Conservation (phyloP, 202 grass and related monocot genomes). For the Alloteropsis angusta region DNA sequence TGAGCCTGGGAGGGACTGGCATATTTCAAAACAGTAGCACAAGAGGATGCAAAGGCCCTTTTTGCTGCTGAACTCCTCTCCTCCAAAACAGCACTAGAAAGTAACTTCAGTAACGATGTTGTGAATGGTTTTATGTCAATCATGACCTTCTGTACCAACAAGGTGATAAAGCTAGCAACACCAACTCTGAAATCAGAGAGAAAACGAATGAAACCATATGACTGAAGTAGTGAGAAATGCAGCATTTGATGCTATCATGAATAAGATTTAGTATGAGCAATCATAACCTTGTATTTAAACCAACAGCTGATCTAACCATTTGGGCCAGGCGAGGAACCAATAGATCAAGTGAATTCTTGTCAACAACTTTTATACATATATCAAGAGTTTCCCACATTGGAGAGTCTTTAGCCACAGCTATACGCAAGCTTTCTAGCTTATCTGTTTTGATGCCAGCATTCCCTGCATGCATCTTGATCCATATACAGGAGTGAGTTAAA, state of each 20-base stretch:
- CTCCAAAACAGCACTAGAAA: conserved; percentile 65
- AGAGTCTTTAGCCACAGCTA: conserved; percentile 96
- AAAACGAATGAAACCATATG: neutral
- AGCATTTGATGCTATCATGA: neutral
- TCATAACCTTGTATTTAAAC: conserved; percentile 88
- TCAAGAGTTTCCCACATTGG: conserved; percentile 99
- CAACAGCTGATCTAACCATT: conserved; percentile 85
- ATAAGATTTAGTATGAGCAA: conserved; percentile 17
- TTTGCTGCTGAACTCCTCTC: conserved; percentile 74
- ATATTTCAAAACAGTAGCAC: conserved; percentile 70
- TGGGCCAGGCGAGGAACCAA: conserved; percentile 91
- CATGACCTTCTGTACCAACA: conserved; percentile 77
- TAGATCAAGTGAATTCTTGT: conserved; percentile 63
- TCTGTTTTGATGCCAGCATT: conserved; percentile 87
- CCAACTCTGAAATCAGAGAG: conserved; percentile 63
- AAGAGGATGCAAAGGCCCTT: conserved; percentile 76
- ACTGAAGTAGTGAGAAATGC: conserved; percentile 7
- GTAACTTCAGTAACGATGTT: conserved; percentile 46
- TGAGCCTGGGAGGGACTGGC: conserved; percentile 68
- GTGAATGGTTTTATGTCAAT: conserved; percentile 70
- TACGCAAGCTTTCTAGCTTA: conserved; percentile 80
- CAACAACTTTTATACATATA: conserved; percentile 84
- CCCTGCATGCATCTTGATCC: conserved; percentile 77
- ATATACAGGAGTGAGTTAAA: conserved; percentile 33
- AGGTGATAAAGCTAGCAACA: conserved; percentile 85